Percentiles rank a stretch among this genome's conserved stretches.
Conservation (phyloP, 2,329 filamentous ascomycete genomes). For the Reticulascus tulasneorum region DNA sequence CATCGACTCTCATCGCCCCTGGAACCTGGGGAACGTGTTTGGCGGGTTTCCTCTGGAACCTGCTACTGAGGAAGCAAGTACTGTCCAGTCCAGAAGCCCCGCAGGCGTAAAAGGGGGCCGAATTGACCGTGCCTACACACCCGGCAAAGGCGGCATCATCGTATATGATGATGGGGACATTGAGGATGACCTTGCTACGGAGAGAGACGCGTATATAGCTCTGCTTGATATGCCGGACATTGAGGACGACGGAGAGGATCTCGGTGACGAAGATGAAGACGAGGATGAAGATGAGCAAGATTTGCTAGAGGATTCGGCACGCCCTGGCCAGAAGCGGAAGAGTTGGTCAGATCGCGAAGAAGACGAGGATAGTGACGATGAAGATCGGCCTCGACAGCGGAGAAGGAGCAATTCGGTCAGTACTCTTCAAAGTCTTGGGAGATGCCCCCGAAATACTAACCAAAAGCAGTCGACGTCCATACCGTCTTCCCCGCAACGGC, state of each 20-base stretch:
- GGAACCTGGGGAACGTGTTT: slow-evolving; percentile 94
- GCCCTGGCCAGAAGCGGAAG: slow-evolving; percentile 68
- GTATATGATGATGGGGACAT: slow-evolving; percentile 97
- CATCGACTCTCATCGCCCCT: slow-evolving; percentile 84
- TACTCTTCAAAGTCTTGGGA: background rate
- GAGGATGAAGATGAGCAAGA: slow-evolving; percentile 45
- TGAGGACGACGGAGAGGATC: slow-evolving; percentile 66
- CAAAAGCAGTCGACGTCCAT: slow-evolving; percentile 59
- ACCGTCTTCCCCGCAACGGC: slow-evolving; percentile 58
- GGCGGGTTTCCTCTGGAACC: slow-evolving; percentile 62
- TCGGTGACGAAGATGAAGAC: slow-evolving; percentile 55
- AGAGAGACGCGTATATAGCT: slow-evolving; percentile 80
- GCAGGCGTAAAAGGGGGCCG: slow-evolving; percentile 69
- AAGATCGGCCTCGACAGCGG: slow-evolving; percentile 72
- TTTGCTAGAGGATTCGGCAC: slow-evolving; percentile 37
- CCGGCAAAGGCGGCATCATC: slow-evolving; percentile 81
- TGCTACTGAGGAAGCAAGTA: slow-evolving; percentile 40
- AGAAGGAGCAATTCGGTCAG: slow-evolving; percentile 84
- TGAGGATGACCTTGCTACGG: slow-evolving; percentile 69
- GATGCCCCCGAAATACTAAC: slow-evolving; percentile 16
- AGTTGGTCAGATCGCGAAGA: slow-evolving; percentile 70
- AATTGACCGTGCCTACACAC: slow-evolving; percentile 67
- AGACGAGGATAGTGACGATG: slow-evolving; percentile 68
- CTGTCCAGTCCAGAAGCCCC: slow-evolving; percentile 49
- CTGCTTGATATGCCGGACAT: slow-evolving; percentile 87